These are phyloP conservation scores for Sclerotinia nivalis DNA, from an alignment of 2,329 filamentous ascomycete species.

Conservation along the genomic window DNA sequence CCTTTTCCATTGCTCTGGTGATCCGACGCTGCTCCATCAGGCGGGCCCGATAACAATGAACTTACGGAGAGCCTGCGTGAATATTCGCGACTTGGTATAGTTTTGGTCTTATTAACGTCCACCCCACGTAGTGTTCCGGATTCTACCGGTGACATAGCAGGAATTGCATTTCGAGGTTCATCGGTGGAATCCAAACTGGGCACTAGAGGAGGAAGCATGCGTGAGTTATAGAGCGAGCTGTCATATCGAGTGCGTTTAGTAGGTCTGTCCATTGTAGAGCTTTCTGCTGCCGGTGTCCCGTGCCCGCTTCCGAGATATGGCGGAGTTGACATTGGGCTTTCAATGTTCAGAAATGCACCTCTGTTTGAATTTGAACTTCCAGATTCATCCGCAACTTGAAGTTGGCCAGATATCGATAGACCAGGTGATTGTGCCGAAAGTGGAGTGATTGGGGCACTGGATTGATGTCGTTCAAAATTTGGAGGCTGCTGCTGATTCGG, in stretches of 20 bases:
- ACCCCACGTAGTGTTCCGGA: not conserved
- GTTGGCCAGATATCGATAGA: conserved; percentile 25
- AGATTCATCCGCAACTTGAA: conserved; percentile 26
- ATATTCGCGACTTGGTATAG: conserved; percentile 37
- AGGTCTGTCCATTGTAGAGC: conserved; percentile 26
- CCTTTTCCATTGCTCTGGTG: conserved; percentile 21
- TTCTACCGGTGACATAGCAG: not conserved
- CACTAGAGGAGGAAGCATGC: conserved; percentile 17
- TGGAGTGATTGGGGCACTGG: conserved; percentile 23
- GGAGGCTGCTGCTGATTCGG: conserved; percentile 28
- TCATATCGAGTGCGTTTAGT: conserved; percentile 33
- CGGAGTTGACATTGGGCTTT: conserved; percentile 29
- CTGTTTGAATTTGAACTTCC: conserved; percentile 31
- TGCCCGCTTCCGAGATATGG: conserved; percentile 25
- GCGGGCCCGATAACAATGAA: conserved; percentile 59
- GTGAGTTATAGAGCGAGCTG: not conserved
- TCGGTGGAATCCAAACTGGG: not conserved
- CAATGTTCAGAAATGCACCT: conserved; percentile 25
- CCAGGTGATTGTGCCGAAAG: conserved; percentile 15
- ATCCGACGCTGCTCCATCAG: conserved; percentile 32
- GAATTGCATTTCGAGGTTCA: not conserved
- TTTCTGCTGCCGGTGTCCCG: conserved; percentile 14
- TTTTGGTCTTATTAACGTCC: not conserved
- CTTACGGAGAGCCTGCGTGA: conserved; percentile 62
- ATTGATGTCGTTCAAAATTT: conserved; percentile 35